A percentile compares a stretch with the other conserved stretches of the same genome.
Conservation (phyloP, 1,139 yeast genomes). For the Zygosaccharomyces sapae region DNA sequence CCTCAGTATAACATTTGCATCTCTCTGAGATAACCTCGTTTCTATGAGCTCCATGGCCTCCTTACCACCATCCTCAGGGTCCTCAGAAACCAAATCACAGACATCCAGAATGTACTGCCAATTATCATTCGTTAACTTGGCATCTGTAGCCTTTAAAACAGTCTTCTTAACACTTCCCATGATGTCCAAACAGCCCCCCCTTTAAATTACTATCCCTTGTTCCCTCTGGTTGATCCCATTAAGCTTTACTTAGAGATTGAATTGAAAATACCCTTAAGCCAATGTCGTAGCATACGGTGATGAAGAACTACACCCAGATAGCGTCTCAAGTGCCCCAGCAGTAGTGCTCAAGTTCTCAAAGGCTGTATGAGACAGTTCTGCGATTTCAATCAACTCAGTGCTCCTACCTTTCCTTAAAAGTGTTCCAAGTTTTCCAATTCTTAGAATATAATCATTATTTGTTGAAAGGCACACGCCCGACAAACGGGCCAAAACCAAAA, state of each 20-base stretch:
- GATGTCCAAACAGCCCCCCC: background rate
- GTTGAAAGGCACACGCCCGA: too few relatives aligned
- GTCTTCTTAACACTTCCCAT: constrained; percentile 19
- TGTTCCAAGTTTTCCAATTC: too few relatives aligned
- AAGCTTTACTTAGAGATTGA: background rate
- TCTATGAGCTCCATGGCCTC: constrained; percentile 40
- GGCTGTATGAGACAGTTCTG: background rate
- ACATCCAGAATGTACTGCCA: constrained; percentile 81
- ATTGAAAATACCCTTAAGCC: background rate
- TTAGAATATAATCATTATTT: too few relatives aligned
- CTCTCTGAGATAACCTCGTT: constrained; percentile 52
- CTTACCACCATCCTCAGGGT: constrained; percentile 56
- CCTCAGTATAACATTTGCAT: constrained; percentile 78
- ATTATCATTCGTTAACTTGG: constrained; percentile 75
- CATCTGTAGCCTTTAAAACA: constrained; percentile 67
- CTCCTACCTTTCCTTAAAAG: too few relatives aligned
- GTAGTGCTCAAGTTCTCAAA: background rate
- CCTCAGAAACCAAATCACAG: constrained; percentile 70
- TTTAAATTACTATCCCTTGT: background rate
- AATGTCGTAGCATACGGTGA: constrained; percentile 2
- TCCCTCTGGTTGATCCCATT: background rate
- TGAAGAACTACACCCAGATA: background rate
- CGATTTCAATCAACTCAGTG: too few relatives aligned
- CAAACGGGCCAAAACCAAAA: too few relatives aligned
- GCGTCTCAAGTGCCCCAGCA: background rate